These are phyloP conservation scores for Quercus agrifolia DNA, from an alignment of 306 rosid species.

Conservation along the genomic window DNA sequence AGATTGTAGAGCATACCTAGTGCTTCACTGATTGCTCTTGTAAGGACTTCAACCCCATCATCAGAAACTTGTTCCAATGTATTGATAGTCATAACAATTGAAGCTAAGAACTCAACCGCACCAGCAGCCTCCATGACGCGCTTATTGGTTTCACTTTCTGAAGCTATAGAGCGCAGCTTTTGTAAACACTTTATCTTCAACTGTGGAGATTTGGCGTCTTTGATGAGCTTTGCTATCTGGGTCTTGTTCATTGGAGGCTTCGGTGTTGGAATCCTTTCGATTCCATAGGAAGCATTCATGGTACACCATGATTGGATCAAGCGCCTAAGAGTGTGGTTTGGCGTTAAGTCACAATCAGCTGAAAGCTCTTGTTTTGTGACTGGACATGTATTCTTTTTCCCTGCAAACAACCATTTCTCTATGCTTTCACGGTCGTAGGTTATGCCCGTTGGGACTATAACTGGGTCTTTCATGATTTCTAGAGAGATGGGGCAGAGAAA, in stretches of 20 bases:
- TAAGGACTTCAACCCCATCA: not conserved
- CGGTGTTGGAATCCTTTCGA: conserved; percentile 78
- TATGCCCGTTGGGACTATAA: conserved; percentile 65
- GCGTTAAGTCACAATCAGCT: conserved; percentile 47
- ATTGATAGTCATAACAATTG: conserved; percentile 21
- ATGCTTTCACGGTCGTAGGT: conserved; percentile 81
- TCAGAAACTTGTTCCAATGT: conserved; percentile 1
- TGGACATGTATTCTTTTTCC: conserved; percentile 57
- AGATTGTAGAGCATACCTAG: conserved; percentile 46
- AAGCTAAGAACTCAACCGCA: conserved; percentile 52
- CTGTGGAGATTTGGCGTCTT: conserved; percentile 39
- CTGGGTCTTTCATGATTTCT: conserved; percentile 87
- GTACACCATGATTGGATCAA: conserved; percentile 87
- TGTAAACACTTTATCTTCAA: conserved; percentile 33
- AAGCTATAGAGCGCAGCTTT: conserved; percentile 51
- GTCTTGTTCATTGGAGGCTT: conserved; percentile 57
- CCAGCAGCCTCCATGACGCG: conserved; percentile 61
- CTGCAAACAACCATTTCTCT: conserved; percentile 72
- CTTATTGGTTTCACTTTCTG: conserved; percentile 55
- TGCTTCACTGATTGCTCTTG: conserved; percentile 48
- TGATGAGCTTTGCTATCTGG: conserved; percentile 43
- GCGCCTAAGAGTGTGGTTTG: conserved; percentile 88
- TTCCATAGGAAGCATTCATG: conserved; percentile 63
- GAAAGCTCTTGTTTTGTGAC: conserved; percentile 57
- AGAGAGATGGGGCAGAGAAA: conserved; percentile 80